Evolutionary conservation across 2,329 filamentous ascomycete species (phyloP).

Genomic region (Paracoccidioides brasiliensis): DNA sequence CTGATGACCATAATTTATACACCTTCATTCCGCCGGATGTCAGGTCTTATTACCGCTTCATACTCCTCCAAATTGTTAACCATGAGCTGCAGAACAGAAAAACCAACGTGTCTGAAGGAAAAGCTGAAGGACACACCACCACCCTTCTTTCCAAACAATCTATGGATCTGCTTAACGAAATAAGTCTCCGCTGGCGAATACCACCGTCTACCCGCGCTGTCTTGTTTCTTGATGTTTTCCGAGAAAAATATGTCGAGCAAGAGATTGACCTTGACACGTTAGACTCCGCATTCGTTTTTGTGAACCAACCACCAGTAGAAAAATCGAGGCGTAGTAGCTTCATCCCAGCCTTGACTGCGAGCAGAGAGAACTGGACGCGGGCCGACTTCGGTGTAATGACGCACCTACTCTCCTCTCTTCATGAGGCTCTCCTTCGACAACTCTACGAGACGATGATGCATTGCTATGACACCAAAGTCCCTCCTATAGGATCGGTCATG

Average conservation of each 20-base stretch:
- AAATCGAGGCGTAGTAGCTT: conserved; percentile 42
- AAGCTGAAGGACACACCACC: conserved; percentile 35
- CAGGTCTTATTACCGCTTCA: conserved; percentile 67
- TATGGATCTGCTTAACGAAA: conserved; percentile 68
- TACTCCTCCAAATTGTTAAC: conserved; percentile 61
- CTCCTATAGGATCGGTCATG: conserved; percentile 66
- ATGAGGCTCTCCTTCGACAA: conserved; percentile 74
- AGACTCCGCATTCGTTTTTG: conserved; percentile 67
- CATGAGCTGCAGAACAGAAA: conserved; percentile 36
- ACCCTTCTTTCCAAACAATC: conserved; percentile 61
- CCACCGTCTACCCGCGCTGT: conserved; percentile 70
- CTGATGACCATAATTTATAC: conserved; percentile 47
- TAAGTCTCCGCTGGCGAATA: conserved; percentile 79
- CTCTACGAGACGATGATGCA: conserved; percentile 77
- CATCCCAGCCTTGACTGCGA: conserved; percentile 35
- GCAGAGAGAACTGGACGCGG: conserved; percentile 55
- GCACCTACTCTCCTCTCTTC: conserved; percentile 57
- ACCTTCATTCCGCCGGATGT: conserved; percentile 83
- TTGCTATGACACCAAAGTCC: conserved; percentile 80
- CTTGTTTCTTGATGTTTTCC: conserved; percentile 69
- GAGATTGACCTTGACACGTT: conserved; percentile 70
- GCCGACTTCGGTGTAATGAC: conserved; percentile 60
- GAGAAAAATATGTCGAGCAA: conserved; percentile 72
- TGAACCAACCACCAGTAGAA: conserved; percentile 58
- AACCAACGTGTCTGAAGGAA: conserved; percentile 37